Evolutionary conservation across 1,284 basidiomycete species (phyloP).

Genomic region (Austroboletus novae-zelandiae): DNA sequence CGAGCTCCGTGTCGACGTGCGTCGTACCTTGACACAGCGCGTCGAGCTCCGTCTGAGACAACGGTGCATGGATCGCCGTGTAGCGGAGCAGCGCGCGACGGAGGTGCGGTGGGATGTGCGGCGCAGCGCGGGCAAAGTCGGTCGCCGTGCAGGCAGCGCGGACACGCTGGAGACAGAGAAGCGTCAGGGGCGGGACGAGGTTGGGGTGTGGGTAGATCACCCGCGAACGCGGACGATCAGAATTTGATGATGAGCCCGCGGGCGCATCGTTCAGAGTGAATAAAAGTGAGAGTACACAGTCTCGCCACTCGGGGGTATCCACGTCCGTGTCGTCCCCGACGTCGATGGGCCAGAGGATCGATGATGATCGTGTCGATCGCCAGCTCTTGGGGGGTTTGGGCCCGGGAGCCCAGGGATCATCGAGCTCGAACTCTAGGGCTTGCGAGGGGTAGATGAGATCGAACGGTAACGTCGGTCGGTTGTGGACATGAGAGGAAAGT

Average conservation of each 20-base stretch:
- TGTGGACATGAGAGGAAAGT: conserved; percentile 28
- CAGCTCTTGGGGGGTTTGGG: conserved; percentile 52
- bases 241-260: not conserved
- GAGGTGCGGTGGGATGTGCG: conserved; percentile 54
- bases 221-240: not conserved
- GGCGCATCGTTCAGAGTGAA: conserved; percentile 29
- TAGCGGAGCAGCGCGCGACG: conserved; percentile 54
- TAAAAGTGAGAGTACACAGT: conserved; percentile 49
- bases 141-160: conserved; percentile 22
- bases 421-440: conserved; percentile 1
- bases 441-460: conserved; percentile 35
- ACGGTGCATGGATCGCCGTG: conserved; percentile 52
- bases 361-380: conserved; percentile 26
- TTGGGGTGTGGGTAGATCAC: conserved; percentile 11
- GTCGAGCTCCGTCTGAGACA: conserved; percentile 47
- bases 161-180: conserved; percentile 41
- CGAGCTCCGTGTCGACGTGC: conserved; percentile 58
- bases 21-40: conserved; percentile 46
- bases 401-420: conserved; percentile 35
- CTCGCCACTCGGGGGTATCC: conserved; percentile 46
- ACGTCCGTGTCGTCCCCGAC: conserved; percentile 15
- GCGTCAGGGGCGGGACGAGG: conserved; percentile 44
- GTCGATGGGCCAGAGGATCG: not conserved
- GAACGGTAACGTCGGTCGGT: conserved; percentile 41
- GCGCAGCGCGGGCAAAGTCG: conserved; percentile 43